Percentiles rank a stretch among this genome's conserved stretches.
Conservation (phyloP, 257 asterid genomes). For the Leptodermis oblonga region DNA sequence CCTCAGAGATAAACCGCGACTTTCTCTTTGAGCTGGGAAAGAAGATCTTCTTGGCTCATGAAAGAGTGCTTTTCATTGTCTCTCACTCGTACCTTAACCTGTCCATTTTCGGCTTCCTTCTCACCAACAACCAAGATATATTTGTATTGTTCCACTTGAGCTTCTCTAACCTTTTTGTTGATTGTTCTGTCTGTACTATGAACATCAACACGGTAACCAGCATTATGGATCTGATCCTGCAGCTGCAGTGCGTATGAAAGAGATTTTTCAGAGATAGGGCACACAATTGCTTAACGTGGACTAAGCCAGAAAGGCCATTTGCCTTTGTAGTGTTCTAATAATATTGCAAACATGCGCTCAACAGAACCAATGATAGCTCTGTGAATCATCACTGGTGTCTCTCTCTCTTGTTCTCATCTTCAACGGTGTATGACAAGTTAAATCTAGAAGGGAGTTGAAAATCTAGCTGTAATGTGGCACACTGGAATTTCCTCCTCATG, state of each 20-base stretch:
- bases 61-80: conserved; percentile 43
- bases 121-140: conserved; percentile 93
- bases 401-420: conserved; percentile 86
- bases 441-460: conserved; percentile 91
- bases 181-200: conserved; percentile 83
- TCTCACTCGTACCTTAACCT: conserved; percentile 83
- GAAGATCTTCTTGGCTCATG: conserved; percentile 53
- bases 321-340: conserved; percentile 90
- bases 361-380: conserved; percentile 94
- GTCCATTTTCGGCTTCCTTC: conserved; percentile 71
- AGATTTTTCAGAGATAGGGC: conserved; percentile 94
- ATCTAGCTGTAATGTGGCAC: conserved; percentile 97
- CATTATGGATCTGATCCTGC: conserved; percentile 58
- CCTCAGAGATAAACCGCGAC: conserved; percentile 53
- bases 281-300: conserved; percentile 92
- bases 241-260: conserved; percentile 70
- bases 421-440: conserved; percentile 83
- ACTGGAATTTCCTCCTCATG: conserved; percentile 90
- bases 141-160: conserved; percentile 89
- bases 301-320: conserved; percentile 99
- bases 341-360: conserved; percentile 91
- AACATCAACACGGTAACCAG: conserved; percentile 80
- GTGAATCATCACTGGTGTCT: conserved; percentile 91
- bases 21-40: conserved; percentile 49
- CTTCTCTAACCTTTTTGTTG: conserved; percentile 93